Evolutionary conservation across 768 basidiomycete species (phyloP), one percentile per base, ranked within the genome.

Genomic region (Phanerochaete sordida): DNA sequence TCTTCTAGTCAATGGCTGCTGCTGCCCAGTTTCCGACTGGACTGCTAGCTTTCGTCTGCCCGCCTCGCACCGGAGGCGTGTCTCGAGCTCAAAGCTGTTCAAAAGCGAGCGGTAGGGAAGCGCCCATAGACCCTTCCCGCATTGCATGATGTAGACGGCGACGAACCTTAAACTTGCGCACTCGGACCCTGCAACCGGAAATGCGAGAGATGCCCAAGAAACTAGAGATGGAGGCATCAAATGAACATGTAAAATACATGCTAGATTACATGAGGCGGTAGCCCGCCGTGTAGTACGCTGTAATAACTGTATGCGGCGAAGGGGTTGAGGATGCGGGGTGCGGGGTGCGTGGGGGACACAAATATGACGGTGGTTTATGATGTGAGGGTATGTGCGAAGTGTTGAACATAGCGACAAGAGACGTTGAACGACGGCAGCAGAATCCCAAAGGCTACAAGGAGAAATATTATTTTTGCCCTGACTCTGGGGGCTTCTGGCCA

Each of bases 391-490:
- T 24, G n/a, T n/a, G 35, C 33, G 44, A 43, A 8, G 21, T 48
- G 35, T 15, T 28, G 45, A 47, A 47, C 23, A 23, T 26, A 46
- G 46, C 11, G 23, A 21, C 16, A 24, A 28, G 46, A 49, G 56
- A 43, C 47, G 7, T 8, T 19, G 57, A 19, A 58, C n/a, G 31
- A 52, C 33, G 15, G n/a, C 23, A 39, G 53, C 28, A 57, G 26
- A 31, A 8, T 57, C 46, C 21, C 56, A 30, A 44, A 45, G 28
- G 43, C 30, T 27, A 57, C 46, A 43, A 19, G 8, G 46, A 58
- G 13, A 57, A 6, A 44, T 30, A 27, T 39, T 64, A 64, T 59
- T 64, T 64, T 64, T 64, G 48, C 19, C 45, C 48, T 21, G 62
- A 48, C 4, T 45, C 52, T n/a, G 54, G 35, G n/a, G 54, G 54